Conservation (phyloP, 371 early-diverging fungal genomes). For the Coemansia sp. region DNA sequence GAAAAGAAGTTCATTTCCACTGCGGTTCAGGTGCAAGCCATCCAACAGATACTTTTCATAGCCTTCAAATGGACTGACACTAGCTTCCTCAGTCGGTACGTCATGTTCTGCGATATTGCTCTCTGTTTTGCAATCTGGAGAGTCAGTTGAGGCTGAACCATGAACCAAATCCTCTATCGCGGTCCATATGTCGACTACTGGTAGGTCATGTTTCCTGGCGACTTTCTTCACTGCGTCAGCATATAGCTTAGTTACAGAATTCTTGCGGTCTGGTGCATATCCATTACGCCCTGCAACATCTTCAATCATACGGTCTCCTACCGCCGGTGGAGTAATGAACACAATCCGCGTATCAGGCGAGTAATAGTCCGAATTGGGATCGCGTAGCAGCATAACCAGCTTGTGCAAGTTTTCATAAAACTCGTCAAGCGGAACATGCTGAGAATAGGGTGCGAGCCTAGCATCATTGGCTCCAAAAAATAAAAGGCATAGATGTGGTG, state of each 20-base stretch:
- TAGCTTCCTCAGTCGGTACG: neutral
- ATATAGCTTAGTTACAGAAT: constrained; percentile 55
- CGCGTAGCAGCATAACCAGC: constrained; percentile 58
- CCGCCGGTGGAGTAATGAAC: constrained; percentile 73
- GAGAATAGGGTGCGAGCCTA: constrained; percentile 54
- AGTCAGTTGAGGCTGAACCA: neutral
- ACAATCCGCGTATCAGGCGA: constrained; percentile 63
- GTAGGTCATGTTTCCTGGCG: constrained; percentile 53
- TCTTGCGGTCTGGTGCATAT: constrained; percentile 6
- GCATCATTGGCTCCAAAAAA: constrained; percentile 87
- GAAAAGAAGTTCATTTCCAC: constrained; percentile 23
- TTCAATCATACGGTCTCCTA: constrained; percentile 64
- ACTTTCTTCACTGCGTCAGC: constrained; percentile 59
- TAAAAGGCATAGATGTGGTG: constrained; percentile 64
- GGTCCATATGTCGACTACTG: constrained; percentile 62
- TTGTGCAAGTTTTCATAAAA: constrained; percentile 61
- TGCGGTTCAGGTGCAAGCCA: constrained; percentile 20
- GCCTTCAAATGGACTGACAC: constrained; percentile 9
- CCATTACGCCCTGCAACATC: neutral
- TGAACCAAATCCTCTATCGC: constrained; percentile 46
- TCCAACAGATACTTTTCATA: constrained; percentile 24
- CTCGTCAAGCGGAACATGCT: constrained; percentile 64
- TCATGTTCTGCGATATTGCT: neutral
- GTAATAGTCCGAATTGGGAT: constrained; percentile 57
- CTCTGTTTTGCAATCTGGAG: neutral